Evolutionary conservation across 495 filamentous ascomycete species (phyloP), one percentile per base, ranked within the genome.

Genomic region (Neurospora discreta): DNA sequence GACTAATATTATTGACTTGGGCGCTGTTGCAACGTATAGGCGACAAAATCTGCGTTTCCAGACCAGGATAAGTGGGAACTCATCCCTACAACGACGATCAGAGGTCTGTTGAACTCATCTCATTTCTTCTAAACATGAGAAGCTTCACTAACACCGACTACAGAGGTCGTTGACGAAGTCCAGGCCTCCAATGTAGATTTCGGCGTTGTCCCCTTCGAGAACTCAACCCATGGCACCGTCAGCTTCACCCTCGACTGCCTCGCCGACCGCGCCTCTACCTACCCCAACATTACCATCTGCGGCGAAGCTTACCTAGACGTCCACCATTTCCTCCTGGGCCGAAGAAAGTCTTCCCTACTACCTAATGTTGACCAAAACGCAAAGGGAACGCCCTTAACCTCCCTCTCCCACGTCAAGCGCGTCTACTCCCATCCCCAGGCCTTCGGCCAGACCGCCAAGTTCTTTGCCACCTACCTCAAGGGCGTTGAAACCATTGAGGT

Each of bases 201-300:
- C 76, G 95, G 93, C 72, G 92, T 99, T 5, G 92, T 98, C 18
- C 95, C 95, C 39, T 94, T 96, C 82, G 95, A 99, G 81, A 99
- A 99, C 81, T 94, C 91, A 11, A 93, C 93, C 74, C 96, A 98
- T 81, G 95, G 95, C 73, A 89, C 90, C 58, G 96, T 99, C 46
- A 88, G 95, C 33, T 88, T 90, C 78, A 97, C 94, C 0, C 87
- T 99, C 9, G 94, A 97, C 79, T 88, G 94, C 70, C 86, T 99
- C 70, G 92, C 92, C 73, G 93, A 97, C 81, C 85, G 90, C 41
- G 79, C 82, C 36, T 75, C 77, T 70, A 75, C 77, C 39, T 92
- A 89, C 77, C 83, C 84, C 20, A 88, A 92, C 75, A 85, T 95
- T 36, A 80, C 83, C 70, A 90, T 98, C 38, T 92, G 88, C 76